Percentiles rank a stretch among this genome's conserved stretches.
phyloP scores from a whole-genome alignment of 129 eudicot genomes.

The Tanacetum coccineum region DNA sequence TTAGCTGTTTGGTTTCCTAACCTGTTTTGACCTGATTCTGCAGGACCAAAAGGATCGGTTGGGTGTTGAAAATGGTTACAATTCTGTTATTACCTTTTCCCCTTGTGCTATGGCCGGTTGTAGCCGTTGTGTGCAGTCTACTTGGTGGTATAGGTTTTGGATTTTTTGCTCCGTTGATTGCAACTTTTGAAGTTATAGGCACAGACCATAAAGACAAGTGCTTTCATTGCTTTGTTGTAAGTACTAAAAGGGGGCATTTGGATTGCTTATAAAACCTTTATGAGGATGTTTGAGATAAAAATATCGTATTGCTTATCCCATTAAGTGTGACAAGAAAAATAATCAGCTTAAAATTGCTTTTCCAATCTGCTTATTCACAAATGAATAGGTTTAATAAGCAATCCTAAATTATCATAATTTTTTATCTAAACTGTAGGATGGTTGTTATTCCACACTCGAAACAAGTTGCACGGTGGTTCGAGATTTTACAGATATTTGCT shows the following conservation, averaged over 20 bases:
- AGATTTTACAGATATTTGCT: constrained; percentile 87
- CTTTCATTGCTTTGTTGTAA: constrained; percentile 67
- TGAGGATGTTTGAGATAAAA: too few species aligned
- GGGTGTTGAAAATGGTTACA: constrained; percentile 56
- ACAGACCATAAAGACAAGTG: constrained; percentile 45
- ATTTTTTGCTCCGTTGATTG: constrained; percentile 73
- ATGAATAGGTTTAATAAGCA: too few species aligned
- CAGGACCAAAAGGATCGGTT: constrained; percentile 81
- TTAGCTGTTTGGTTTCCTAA: not conserved
- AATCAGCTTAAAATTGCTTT: too few species aligned
- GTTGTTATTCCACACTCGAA: constrained; percentile 55
- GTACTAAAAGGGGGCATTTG: constrained; percentile 11
- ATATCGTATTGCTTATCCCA: too few species aligned
- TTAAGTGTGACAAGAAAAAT: too few species aligned
- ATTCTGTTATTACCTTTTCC: constrained; percentile 63
- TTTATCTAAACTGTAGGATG: constrained; percentile 53
- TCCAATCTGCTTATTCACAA: too few species aligned
- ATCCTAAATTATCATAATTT: not conserved
- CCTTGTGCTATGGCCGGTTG: constrained; percentile 79
- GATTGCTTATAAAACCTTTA: not conserved
- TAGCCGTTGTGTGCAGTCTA: too few species aligned
- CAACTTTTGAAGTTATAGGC: constrained; percentile 83
- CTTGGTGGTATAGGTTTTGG: constrained; percentile 79
- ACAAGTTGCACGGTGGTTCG: constrained; percentile 79
- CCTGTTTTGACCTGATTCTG: too few species aligned